Base-by-base conservation (phyloP, 306 rosid species). In the Elaeagnus macrophylla region DNA sequence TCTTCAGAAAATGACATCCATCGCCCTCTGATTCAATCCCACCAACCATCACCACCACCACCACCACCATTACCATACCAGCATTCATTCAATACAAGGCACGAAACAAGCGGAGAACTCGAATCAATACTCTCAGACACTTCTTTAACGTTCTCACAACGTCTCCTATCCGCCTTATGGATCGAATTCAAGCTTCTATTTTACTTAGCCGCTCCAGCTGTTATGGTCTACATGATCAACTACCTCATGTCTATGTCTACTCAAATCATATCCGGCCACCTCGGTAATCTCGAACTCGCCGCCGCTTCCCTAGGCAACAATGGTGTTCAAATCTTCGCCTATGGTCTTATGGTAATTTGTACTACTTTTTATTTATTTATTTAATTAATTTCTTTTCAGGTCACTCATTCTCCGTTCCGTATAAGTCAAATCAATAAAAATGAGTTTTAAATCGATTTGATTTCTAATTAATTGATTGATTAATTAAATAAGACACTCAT, bases 171-270 rank as follows among this genome's bases (percentile, higher is more conserved):
- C 1, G 95, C 91, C 51, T 35, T 81, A 1, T 76, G 42, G 44
- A 36, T 79, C 41, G 89, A 81, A 66, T 37, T 70, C 10, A 73
- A 39, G 56, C 88, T 81, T 7, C 81, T 84, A 6, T 71, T 68
- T 69, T 39, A 5, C 70, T 40, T 84, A 6, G 94, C 94, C 1
- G 81, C 85, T 0, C 94, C 94, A 0, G 81, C 88, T 0, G 72
- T 84, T 0, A 0, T 76, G 0, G 85, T 78, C 3, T 84, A 81
- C 56, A 37, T 71, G 45, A 71, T 78, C 77, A 84, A 81, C 59
- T 78, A 73, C 16, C 40, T 84, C 53, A 81, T 81, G 94, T 76
- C 85, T 53, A 76, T 84, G 88, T 78, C 85, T 58, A 71, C 94
- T 4, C 88, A 78, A 56, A 78, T 84, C 54, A 68, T 84, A 56